Evolutionary conservation across 352 stramenopile species (phyloP).

Genomic region (Saprolegnia diclina): DNA sequence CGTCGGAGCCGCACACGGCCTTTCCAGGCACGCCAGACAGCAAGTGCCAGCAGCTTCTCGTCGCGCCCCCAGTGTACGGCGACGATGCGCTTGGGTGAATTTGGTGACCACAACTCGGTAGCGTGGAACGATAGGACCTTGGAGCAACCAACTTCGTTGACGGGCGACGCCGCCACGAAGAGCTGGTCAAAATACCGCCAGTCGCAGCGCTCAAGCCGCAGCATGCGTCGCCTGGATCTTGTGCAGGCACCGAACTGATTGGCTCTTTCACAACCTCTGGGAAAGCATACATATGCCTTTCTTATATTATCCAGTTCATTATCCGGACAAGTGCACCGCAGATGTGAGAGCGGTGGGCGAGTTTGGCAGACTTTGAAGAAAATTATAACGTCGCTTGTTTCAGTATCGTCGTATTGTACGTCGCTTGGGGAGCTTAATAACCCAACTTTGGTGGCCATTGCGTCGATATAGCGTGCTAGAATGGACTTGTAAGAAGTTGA

Average conservation of each 20-base stretch:
- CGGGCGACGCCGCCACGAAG: background rate
- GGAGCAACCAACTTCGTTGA: background rate
- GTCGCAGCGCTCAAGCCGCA: slow-evolving; percentile 12
- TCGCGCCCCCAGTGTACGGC: slow-evolving; percentile 14
- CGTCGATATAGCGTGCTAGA: no score
- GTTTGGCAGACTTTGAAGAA: background rate
- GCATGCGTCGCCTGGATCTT: slow-evolving; percentile 22
- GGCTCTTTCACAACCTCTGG: background rate
- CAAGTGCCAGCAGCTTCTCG: slow-evolving; percentile 14
- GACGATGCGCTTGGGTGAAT: background rate
- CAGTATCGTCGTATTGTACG: no score
- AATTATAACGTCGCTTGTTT: no score
- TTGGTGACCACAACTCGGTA: background rate
- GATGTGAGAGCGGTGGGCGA: background rate
- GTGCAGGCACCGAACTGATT: background rate
- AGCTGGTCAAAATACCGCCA: slow-evolving; percentile 24
- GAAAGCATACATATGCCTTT: no score
- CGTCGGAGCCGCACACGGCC: slow-evolving; percentile 5
- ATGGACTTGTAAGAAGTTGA: no score
- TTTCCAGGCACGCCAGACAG: slow-evolving; percentile 20
- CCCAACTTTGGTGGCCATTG: no score
- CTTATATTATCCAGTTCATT: no score
- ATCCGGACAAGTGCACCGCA: background rate
- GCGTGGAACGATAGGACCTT: background rate
- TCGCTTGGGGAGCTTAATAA: no score